These are phyloP conservation scores for Aspergillus aculeatus DNA, from an alignment of 2,329 filamentous ascomycete genomes.

Conservation along the genomic window DNA sequence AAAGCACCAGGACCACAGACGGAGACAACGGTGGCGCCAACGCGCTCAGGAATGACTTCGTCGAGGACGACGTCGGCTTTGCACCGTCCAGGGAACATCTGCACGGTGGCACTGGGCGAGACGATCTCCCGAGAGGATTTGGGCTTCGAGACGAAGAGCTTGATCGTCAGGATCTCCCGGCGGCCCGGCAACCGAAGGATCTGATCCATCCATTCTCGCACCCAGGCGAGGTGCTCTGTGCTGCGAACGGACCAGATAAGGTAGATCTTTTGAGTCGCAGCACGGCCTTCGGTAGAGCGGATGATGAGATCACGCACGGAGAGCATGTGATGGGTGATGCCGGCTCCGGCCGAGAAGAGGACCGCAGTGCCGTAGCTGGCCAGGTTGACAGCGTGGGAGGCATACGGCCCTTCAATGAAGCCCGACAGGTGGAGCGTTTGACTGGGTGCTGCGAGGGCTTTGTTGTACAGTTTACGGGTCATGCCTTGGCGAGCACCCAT, in stretches of 20 bases:
- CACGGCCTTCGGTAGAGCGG: constrained; percentile 52
- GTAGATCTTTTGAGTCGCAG: constrained; percentile 59
- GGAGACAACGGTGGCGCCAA: constrained; percentile 61
- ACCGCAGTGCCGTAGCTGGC: constrained; percentile 64
- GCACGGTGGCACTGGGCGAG: constrained; percentile 57
- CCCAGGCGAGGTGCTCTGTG: constrained; percentile 62
- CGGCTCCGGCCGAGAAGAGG: constrained; percentile 65
- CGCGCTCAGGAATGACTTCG: constrained; percentile 54
- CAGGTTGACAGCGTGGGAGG: constrained; percentile 56
- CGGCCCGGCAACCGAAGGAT: constrained; percentile 60
- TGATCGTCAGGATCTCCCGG: constrained; percentile 58
- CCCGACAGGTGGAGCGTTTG: constrained; percentile 54
- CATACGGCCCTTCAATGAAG: constrained; percentile 64
- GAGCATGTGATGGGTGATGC: constrained; percentile 65
- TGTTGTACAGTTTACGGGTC: constrained; percentile 60
- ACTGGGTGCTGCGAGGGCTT: constrained; percentile 50
- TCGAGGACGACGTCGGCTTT: constrained; percentile 56
- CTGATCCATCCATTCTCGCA: constrained; percentile 65
- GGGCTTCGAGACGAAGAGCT: constrained; percentile 64
- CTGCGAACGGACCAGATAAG: constrained; percentile 64
- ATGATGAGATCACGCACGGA: constrained; percentile 60
- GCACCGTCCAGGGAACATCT: constrained; percentile 62
- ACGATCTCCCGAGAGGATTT: constrained; percentile 54
- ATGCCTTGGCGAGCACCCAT: constrained; percentile 63
- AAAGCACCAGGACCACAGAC: constrained; percentile 65